Percentiles rank a stretch among this genome's conserved stretches.
These are phyloP conservation scores for Botrytis byssoidea DNA, from an alignment of 2,329 filamentous ascomycete genomes.

Conservation along the genomic window DNA sequence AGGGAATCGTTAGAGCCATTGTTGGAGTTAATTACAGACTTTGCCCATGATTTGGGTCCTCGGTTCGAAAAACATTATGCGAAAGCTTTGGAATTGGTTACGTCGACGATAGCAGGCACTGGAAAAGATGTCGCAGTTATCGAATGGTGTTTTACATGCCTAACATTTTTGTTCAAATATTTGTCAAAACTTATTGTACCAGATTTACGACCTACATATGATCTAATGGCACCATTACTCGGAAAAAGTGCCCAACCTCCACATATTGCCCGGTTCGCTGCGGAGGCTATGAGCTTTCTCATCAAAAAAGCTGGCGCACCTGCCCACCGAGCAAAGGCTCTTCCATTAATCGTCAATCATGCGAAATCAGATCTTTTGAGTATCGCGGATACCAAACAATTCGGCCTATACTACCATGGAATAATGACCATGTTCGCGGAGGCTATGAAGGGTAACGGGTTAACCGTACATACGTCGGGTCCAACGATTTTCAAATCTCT, in stretches of 20 bases:
- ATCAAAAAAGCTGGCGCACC: constrained; percentile 82
- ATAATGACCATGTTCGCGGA: constrained; percentile 92
- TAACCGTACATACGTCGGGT: constrained; percentile 59
- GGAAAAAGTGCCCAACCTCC: constrained; percentile 79
- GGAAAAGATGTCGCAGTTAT: constrained; percentile 83
- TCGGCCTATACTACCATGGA: constrained; percentile 75
- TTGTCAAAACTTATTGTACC: constrained; percentile 82
- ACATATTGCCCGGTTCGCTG: constrained; percentile 88
- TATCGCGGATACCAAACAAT: constrained; percentile 54
- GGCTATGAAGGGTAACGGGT: constrained; percentile 64
- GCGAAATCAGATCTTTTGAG: constrained; percentile 66
- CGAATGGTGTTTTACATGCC: constrained; percentile 92
- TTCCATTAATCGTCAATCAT: constrained; percentile 69
- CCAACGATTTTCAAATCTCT: constrained; percentile 53
- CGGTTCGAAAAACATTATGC: constrained; percentile 88
- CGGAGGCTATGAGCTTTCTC: constrained; percentile 91
- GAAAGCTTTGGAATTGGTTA: constrained; percentile 70
- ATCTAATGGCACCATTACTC: constrained; percentile 78
- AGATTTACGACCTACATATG: constrained; percentile 79
- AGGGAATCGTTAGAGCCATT: constrained; percentile 80
- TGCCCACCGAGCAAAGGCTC: constrained; percentile 70
- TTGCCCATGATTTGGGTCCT: constrained; percentile 88
- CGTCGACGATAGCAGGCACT: constrained; percentile 71
- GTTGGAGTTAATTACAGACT: constrained; percentile 82
- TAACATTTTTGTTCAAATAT: constrained; percentile 97